Conservation (phyloP, 257 asterid species). For the Fraxinus cuspidata region DNA sequence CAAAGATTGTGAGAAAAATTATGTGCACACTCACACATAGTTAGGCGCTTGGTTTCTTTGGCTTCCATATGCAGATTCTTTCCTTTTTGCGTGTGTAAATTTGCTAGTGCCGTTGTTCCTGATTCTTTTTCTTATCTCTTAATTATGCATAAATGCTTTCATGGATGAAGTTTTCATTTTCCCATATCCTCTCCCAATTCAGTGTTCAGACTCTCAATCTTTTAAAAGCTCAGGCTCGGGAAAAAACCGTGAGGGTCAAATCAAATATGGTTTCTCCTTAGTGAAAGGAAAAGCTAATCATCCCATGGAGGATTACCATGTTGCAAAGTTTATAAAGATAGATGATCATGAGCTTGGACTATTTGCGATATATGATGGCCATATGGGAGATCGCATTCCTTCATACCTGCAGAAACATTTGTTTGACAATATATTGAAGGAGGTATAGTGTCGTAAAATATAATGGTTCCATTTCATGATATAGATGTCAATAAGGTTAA, state of each 20-base stretch:
- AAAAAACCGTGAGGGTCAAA: constrained; percentile 58
- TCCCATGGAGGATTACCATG: constrained; percentile 98
- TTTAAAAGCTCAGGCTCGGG: constrained; percentile 62
- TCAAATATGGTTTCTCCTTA: constrained; percentile 74
- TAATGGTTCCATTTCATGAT: background rate
- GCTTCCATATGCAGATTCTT: background rate
- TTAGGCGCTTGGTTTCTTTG: background rate
- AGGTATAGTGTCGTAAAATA: constrained; percentile 42
- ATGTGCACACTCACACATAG: background rate
- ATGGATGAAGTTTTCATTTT: background rate
- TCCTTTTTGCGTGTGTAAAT: background rate
- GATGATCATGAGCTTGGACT: constrained; percentile 73
- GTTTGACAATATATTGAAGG: constrained; percentile 76
- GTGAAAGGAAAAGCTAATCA: constrained; percentile 86
- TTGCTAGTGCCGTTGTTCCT: background rate
- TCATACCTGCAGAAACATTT: constrained; percentile 84
- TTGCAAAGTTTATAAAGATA: constrained; percentile 70
- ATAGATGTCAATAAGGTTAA: background rate
- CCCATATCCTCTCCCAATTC: background rate
- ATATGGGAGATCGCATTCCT: constrained; percentile 85
- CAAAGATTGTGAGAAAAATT: background rate
- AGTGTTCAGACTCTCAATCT: background rate
- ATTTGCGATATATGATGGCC: constrained; percentile 88
- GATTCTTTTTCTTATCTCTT: background rate
- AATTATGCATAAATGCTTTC: background rate